Evolutionary conservation across 2,329 filamentous ascomycete species (phyloP).

Genomic region (Colletotrichum melonis): DNA sequence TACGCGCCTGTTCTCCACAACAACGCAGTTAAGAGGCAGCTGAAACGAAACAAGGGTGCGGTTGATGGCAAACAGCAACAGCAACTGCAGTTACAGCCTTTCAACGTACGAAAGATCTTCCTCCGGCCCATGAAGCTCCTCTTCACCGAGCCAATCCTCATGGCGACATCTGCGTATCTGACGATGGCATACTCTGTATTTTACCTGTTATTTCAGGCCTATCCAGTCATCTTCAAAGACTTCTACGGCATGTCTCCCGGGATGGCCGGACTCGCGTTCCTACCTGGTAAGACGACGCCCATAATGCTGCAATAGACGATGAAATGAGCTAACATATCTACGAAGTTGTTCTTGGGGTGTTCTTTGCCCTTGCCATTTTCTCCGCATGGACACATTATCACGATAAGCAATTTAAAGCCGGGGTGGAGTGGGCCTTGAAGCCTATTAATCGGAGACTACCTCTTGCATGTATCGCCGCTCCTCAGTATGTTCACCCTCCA

Average conservation of each 20-base stretch:
- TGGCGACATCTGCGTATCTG: conserved; percentile 59
- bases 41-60: conserved; percentile 59
- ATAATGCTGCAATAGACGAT: conserved; percentile 43
- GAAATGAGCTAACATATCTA: neutral
- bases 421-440: conserved; percentile 44
- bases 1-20: conserved; percentile 64
- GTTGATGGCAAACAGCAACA: conserved; percentile 47
- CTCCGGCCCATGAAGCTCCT: conserved; percentile 61
- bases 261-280: conserved; percentile 58
- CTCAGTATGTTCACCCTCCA: conserved; percentile 58
- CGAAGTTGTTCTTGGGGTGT: conserved; percentile 39
- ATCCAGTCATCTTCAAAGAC: conserved; percentile 59
- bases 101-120: conserved; percentile 57
- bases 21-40: conserved; percentile 58
- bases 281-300: conserved; percentile 53
- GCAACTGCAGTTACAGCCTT: conserved; percentile 45
- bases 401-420: conserved; percentile 39
- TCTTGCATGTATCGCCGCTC: conserved; percentile 68
- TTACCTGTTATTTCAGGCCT: conserved; percentile 64
- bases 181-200: conserved; percentile 63
- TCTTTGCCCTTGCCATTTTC: conserved; percentile 32
- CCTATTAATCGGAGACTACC: conserved; percentile 50
- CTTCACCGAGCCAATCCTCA: conserved; percentile 61
- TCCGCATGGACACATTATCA: conserved; percentile 43
- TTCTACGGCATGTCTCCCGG: conserved; percentile 58